Base-by-base conservation (phyloP, 2,329 filamentous ascomycete genomes). In the Paecilomyces dactylethromorphus region DNA sequence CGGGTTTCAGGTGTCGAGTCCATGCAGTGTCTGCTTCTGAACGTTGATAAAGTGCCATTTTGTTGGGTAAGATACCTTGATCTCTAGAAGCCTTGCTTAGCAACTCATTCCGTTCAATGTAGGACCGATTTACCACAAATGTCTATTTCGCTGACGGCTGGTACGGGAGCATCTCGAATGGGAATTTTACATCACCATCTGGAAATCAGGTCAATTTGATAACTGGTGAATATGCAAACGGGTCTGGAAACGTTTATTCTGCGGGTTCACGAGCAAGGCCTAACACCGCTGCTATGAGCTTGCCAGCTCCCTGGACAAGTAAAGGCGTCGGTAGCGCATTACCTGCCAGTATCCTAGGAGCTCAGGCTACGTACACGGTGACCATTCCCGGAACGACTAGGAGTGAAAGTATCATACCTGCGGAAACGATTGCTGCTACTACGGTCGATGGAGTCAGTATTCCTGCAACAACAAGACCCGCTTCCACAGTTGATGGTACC, bases 261-360 rank as follows among this genome's bases (percentile, higher is more conserved):
- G 54, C 54, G 10, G 18, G 49, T 15, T 7, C 69, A 1, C 64
- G 67, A 0, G 70, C 69, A 12, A 76, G 73, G 60, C 78, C 78
- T 1, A 76, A 81, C 58, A 78, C 75, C 0, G 69, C 74, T 1
- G 78, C 74, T 0, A 64, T 81, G n/a, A 68, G 72, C 11, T 71
- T 81, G 6, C 79, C 79, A 3, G 72, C 72, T 2, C 78, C 78
- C 51, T 81, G 69, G 61, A 81, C 79, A 0, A 76, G 70, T 15
- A 69, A 70, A 0, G 79, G 79, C n/a, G 71, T 78, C 7, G 79
- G 78, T 11, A 72, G 68, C 29, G 78, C 77, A 0, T 76, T 81
- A 29, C 78, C 79, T 0, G 70, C 71, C 0, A 74, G 71, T 7
- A 72, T 69, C 39, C 66, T 81, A 8, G 79, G 76, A 39, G 35